Evolutionary conservation across 768 basidiomycete species (phyloP), one percentile per base, ranked within the genome.

Genomic region (Pisolithus albus): DNA sequence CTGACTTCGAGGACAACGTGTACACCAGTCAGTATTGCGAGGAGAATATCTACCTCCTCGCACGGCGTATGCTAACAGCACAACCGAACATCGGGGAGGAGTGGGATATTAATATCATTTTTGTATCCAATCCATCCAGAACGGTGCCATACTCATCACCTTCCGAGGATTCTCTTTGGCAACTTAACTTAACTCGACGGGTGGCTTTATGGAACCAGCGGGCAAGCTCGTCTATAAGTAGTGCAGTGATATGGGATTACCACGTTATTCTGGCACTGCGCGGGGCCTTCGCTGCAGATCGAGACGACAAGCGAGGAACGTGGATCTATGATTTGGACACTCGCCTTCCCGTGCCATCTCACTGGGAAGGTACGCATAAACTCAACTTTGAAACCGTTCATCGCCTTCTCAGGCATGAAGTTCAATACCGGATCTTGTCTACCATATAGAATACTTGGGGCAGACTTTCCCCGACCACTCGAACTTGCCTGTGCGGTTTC

Each of bases 251-350:
- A 39, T 88, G 85, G 85, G 86, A 88, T 62, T 88, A 88, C 65
- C 86, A 88, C 59, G 84, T 83, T 57, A 65, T 88, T 39, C 73
- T 85, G 11, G 62, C 79, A 43, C 68, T 87, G 28, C 73, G 72
- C 39, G 66, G 71, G 52, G 71, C 60, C 28, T 34, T 44, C 11
- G 48, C 43, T 32, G 24, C 40, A n/a, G 10, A 11, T 30, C 24
- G 40, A 38, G 46, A 36, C 51, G 47, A 37, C 44, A 30, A 49
- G 51, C 56, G 38, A 47, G 61, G 47, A 39, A 61, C 66, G 43
- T 86, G 82, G 84, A 75, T 85, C 30, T 88, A 87, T 66, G 86
- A 88, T 67, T 76, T 82, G 48, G 86, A 88, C 64, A 80, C 77
- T 19, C 56, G 59, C 38, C 70, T 83, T 41, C 64, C 70, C 9